phyloP scores from a whole-genome alignment of 768 basidiomycete species.

The Xerocomellus amylosporus region DNA sequence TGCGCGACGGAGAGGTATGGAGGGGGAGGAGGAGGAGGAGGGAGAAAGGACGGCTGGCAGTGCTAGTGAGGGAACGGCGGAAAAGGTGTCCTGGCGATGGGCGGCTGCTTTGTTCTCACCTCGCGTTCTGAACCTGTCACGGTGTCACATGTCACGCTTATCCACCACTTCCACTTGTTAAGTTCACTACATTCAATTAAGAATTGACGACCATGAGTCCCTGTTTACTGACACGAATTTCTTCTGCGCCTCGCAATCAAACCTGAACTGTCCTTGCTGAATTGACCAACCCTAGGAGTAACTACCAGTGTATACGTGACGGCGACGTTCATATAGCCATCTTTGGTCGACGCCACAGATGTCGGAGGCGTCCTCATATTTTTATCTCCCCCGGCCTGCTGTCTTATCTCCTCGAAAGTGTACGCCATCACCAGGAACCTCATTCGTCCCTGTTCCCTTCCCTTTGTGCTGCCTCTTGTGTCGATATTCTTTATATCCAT shows the following conservation, averaged over 20 bases:
- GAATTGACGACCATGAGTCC: not conserved
- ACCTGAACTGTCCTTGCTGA: not conserved
- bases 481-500: not conserved
- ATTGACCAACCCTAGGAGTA: not conserved
- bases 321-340: slow-evolving; percentile 14
- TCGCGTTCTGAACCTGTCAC: slow-evolving; percentile 17
- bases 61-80: slow-evolving; percentile 6
- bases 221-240: not conserved
- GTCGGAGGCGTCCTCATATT: slow-evolving; percentile 3
- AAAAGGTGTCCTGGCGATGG: slow-evolving; percentile 10
- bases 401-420: not conserved
- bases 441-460: not conserved
- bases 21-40: too few species aligned
- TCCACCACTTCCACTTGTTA: too few species aligned
- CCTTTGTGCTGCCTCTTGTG: not conserved
- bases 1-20: not conserved
- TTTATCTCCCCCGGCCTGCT: slow-evolving; percentile 1
- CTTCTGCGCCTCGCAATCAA: too few species aligned
- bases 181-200: not conserved
- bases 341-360: slow-evolving; percentile 16
- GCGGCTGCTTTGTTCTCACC: slow-evolving; percentile 27
- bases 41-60: not conserved
- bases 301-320: not conserved
- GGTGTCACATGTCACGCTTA: slow-evolving; percentile 15
- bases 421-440: not conserved